Evolutionary conservation across 2,329 filamentous ascomycete species (phyloP).

Genomic region (Fusarium hainanense): DNA sequence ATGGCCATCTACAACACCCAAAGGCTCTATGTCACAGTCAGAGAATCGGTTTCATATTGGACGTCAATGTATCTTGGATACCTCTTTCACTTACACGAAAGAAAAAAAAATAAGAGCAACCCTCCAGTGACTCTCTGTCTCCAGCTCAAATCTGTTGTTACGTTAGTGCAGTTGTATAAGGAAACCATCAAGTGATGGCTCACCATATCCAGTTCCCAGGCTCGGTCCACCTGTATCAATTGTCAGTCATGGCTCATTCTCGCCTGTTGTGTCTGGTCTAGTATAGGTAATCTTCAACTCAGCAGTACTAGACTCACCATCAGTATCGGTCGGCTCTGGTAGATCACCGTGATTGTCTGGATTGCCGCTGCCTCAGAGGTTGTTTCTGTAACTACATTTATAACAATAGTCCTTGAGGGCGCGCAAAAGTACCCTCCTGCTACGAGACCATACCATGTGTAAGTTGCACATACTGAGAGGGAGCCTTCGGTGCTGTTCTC

Average conservation of each 20-base stretch:
- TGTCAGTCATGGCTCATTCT: not conserved
- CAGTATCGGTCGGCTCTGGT: not conserved
- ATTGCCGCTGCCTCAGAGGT: not conserved
- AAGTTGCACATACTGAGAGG: conserved; percentile 28
- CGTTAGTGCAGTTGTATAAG: not conserved
- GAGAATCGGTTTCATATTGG: not conserved
- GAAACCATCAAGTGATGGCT: not conserved
- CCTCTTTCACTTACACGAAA: conserved; percentile 21
- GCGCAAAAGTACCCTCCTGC: conserved; percentile 20
- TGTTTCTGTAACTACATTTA: conserved; percentile 3
- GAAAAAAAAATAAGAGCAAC: conserved; percentile 32
- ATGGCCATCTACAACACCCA: conserved; percentile 16
- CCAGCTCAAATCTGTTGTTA: conserved; percentile 3
- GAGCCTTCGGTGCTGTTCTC: conserved; percentile 4
- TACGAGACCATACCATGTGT: conserved; percentile 10
- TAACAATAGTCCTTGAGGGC: not conserved
- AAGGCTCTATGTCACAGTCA: conserved; percentile 13
- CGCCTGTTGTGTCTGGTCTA: not conserved
- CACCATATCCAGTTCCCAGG: conserved; percentile 21
- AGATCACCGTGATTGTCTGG: not conserved
- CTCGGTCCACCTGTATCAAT: not conserved
- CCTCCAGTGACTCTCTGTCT: conserved; percentile 19
- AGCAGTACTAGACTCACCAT: not conserved
- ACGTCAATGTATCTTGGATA: not conserved
- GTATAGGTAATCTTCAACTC: not conserved